Conservation (phyloP, 2,329 filamentous ascomycete genomes). For the Simplicillium aogashimaense region DNA sequence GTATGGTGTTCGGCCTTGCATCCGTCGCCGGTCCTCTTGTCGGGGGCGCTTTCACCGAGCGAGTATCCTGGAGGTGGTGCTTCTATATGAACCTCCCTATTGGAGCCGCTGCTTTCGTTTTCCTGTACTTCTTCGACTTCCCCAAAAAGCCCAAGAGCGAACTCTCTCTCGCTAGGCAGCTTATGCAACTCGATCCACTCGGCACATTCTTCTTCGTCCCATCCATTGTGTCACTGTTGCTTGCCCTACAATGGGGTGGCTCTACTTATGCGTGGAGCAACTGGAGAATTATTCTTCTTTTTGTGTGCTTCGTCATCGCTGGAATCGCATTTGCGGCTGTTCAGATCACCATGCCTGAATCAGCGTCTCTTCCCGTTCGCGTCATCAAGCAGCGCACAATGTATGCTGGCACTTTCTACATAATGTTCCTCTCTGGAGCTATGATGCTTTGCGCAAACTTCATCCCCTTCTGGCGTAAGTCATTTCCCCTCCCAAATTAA, state of each 20-base stretch:
- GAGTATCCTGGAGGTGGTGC: constrained; percentile 43
- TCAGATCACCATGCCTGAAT: constrained; percentile 42
- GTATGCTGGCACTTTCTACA: constrained; percentile 32
- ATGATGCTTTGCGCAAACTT: constrained; percentile 48
- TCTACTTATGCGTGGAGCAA: constrained; percentile 40
- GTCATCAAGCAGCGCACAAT: constrained; percentile 48
- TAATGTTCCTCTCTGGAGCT: constrained; percentile 34
- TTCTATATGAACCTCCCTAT: constrained; percentile 51
- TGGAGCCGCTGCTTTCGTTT: constrained; percentile 37
- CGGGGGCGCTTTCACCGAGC: constrained; percentile 41
- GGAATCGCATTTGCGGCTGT: constrained; percentile 37
- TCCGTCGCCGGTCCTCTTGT: constrained; percentile 43
- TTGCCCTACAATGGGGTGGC: constrained; percentile 56
- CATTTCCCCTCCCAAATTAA: neutral
- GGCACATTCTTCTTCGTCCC: constrained; percentile 52
- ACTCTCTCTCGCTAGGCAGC: constrained; percentile 24
- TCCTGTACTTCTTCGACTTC: constrained; percentile 36
- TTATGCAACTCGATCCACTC: constrained; percentile 45
- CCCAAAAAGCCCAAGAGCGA: constrained; percentile 19
- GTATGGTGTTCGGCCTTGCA: constrained; percentile 43
- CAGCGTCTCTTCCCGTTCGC: constrained; percentile 44
- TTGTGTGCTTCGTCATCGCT: constrained; percentile 37
- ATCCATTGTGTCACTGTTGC: constrained; percentile 45
- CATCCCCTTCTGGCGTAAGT: constrained; percentile 44
- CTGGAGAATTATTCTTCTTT: constrained; percentile 43